These are phyloP conservation scores for Verbascum thapsus DNA, from an alignment of 257 asterid species.

Conservation along the genomic window DNA sequence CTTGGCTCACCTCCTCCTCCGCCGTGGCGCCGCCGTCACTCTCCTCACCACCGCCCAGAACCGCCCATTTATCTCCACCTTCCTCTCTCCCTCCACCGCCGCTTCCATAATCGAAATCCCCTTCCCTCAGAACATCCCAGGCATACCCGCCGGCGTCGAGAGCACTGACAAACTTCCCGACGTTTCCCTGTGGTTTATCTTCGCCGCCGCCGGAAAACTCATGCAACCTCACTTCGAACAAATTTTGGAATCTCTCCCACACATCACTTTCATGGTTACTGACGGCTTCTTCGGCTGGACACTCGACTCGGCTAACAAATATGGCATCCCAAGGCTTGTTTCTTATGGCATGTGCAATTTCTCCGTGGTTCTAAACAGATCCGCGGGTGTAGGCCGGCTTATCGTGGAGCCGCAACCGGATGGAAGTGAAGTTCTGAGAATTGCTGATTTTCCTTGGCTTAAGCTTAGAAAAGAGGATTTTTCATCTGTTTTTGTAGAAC, in stretches of 20 bases:
- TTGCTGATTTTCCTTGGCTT: conserved; percentile 40
- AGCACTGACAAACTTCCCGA: conserved; percentile 55
- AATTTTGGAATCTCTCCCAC: conserved; percentile 22
- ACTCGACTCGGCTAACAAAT: conserved; percentile 39
- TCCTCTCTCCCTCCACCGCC: conserved; percentile 29
- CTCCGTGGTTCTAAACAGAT: too few species aligned
- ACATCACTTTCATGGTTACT: conserved; percentile 38
- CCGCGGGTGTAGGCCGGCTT: too few species aligned
- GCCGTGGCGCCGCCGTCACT: conserved; percentile 42
- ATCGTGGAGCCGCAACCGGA: too few species aligned
- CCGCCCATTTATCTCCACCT: conserved; percentile 41
- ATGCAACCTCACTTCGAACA: conserved; percentile 48
- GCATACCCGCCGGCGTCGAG: conserved; percentile 44
- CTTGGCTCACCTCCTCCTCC: conserved; percentile 41
- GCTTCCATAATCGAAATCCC: conserved; percentile 38
- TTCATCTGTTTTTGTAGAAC: conserved; percentile 12
- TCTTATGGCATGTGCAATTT: conserved; percentile 34
- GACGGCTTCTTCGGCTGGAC: conserved; percentile 58
- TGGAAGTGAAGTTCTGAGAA: conserved; percentile 21
- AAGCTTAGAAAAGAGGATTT: conserved; percentile 38
- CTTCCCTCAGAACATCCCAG: conserved; percentile 40
- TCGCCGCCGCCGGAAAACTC: conserved; percentile 35
- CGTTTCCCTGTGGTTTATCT: conserved; percentile 32
- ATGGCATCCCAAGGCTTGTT: conserved; percentile 39
- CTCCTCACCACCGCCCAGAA: conserved; percentile 50